These are phyloP conservation scores for Phytophthora rubi DNA, from an alignment of 352 stramenopile species.

Conservation along the genomic window DNA sequence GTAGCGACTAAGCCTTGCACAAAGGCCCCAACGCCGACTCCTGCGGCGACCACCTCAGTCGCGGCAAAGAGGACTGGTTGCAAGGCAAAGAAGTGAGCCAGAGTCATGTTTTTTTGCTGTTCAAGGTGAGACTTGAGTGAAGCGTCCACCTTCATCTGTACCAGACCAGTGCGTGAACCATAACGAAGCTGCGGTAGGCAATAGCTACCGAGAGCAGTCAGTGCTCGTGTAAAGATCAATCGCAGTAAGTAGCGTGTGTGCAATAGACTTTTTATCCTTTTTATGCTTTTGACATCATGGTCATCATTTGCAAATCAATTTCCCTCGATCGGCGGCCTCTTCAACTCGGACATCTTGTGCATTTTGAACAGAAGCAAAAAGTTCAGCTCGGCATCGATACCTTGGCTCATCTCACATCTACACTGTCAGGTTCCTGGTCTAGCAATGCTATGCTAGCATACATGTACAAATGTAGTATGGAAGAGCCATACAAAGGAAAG, in stretches of 20 bases:
- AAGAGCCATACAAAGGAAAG: not conserved
- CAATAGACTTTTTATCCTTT: conserved; percentile 27
- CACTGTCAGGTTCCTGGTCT: not conserved
- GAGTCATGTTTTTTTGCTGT: conserved; percentile 6
- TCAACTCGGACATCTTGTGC: conserved; percentile 1
- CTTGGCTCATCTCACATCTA: conserved; percentile 4
- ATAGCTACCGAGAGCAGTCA: conserved; percentile 6
- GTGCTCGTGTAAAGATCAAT: conserved; percentile 17
- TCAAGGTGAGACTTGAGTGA: conserved; percentile 3
- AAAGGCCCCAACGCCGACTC: too few species aligned
- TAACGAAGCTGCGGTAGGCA: conserved; percentile 20
- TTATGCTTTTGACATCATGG: conserved; percentile 15
- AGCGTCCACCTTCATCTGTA: not conserved
- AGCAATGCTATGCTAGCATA: not conserved
- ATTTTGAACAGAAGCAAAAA: too few species aligned
- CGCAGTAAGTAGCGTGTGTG: conserved; percentile 23
- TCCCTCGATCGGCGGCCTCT: not conserved
- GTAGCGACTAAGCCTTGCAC: too few species aligned
- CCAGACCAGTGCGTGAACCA: conserved; percentile 15
- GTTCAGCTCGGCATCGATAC: too few species aligned
- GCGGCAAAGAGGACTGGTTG: conserved; percentile 18
- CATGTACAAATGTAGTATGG: too few species aligned
- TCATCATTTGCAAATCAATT: conserved; percentile 25
- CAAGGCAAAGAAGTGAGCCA: conserved; percentile 30
- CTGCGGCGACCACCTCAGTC: too few species aligned